phyloP scores from a whole-genome alignment of 1,284 basidiomycete species.

The Amylostereum chailletii region DNA sequence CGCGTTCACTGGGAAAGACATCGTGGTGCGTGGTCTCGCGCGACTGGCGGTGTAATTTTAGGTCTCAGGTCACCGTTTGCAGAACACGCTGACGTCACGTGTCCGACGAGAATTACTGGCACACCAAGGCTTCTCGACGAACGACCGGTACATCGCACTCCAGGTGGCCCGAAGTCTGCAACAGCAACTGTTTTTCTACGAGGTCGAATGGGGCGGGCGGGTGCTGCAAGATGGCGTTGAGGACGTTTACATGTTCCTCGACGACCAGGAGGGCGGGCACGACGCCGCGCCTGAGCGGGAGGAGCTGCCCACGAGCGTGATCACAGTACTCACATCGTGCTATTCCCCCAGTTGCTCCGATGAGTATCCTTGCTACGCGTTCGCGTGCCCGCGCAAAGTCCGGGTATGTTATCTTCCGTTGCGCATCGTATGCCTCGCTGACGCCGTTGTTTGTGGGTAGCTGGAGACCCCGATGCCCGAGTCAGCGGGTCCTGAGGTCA shows the following conservation, averaged over 20 bases:
- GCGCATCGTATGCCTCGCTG: not conserved
- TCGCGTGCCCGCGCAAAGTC: constrained; percentile 52
- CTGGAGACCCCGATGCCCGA: not conserved
- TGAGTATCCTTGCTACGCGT: constrained; percentile 62
- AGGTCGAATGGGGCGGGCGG: constrained; percentile 91
- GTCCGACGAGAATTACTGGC: constrained; percentile 63
- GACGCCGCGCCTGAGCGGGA: constrained; percentile 52
- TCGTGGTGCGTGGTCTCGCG: constrained; percentile 59
- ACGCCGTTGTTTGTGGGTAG: not conserved
- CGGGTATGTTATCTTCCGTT: constrained; percentile 29
- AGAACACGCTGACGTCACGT: constrained; percentile 78
- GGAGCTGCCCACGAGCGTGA: constrained; percentile 80
- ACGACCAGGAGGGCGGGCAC: constrained; percentile 68
- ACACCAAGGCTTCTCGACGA: constrained; percentile 61
- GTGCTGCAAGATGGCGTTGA: constrained; percentile 85
- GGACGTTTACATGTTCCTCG: constrained; percentile 94
- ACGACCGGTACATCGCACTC: constrained; percentile 75
- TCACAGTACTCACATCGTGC: constrained; percentile 75
- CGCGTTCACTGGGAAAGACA: constrained; percentile 88
- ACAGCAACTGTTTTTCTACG: constrained; percentile 90
- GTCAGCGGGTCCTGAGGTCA: not conserved
- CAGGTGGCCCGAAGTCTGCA: constrained; percentile 86
- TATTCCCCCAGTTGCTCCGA: constrained; percentile 79
- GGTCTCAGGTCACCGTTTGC: not conserved
- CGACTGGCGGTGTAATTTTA: constrained; percentile 1